Base-by-base conservation (phyloP, 805 yeast species). In the Pichia insulana region DNA sequence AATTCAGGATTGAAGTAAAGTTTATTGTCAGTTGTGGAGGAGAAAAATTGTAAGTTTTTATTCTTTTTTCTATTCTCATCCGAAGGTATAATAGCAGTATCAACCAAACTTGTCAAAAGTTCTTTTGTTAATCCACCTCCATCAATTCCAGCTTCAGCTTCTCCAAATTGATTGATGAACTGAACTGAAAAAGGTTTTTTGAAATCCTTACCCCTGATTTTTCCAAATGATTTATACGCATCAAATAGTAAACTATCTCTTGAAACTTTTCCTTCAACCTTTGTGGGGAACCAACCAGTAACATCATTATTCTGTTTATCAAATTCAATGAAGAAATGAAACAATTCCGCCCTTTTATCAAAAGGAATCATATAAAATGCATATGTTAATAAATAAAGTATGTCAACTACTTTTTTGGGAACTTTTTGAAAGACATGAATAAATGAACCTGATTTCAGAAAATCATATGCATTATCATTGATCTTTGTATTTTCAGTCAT, bases 61-160 rank as follows among this genome's bases (percentile, higher is more conserved):
- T 57, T 54, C 22, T 46, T 44, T 7, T 44, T 40, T 12, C 43
- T 44, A 40, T 58, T 58, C 13, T 55, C 52, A 15, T 43, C 44
- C 0, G 58, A 50, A n/a, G 68, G 63, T 26, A 67, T 63, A 52
- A 90, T 85, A 0, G 84, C 89, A 48, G 83, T 85, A 4, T 64
- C 66, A 2, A 81, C 75, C 0, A 87, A 78, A 39, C 81, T 68
- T 2, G 90, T 87, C 42, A 90, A 63, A 48, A 92, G 78, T 54
- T 90, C 98, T 58, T 90, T 89, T 0, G 97, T 89, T 19, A 90
- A 67, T 1, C 98, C 98, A 11, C 97, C 98, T 7, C 98, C 98
- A 59, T 90, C 98, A 34, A 90, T 82, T 1, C 98, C 98, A 0
- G 80, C 87, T 57, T 90, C 97, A 22, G 40, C 49, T 30, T 67